Evolutionary conservation across 1,139 yeast species (phyloP).

Genomic region (Taphrina communis): DNA sequence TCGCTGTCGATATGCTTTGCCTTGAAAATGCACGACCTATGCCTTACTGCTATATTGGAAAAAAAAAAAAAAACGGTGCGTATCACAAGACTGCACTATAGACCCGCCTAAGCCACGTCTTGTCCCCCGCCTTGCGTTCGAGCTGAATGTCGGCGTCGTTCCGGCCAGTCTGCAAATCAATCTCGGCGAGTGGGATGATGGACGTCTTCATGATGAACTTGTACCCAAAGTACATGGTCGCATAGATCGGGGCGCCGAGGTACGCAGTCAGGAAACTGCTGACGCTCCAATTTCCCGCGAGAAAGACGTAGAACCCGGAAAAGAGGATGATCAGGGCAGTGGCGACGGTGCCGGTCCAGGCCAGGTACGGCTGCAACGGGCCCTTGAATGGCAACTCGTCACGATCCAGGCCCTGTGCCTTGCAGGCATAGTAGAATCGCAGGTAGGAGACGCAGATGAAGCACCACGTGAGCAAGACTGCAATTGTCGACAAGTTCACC

Average conservation of each 20-base stretch:
- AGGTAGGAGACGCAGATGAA: constrained; percentile 56
- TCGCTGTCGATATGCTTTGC: background rate
- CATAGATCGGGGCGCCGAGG: constrained; percentile 61
- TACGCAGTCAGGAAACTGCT: constrained; percentile 64
- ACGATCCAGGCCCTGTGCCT: constrained; percentile 44
- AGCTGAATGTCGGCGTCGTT: constrained; percentile 28
- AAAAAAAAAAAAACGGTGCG: too few relatives aligned
- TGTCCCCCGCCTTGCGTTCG: background rate
- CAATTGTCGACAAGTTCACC: constrained; percentile 72
- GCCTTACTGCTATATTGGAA: too few relatives aligned
- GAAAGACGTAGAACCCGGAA: constrained; percentile 70
- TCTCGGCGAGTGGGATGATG: constrained; percentile 42
- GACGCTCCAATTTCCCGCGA: constrained; percentile 65
- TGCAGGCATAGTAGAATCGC: constrained; percentile 46
- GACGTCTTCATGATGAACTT: constrained; percentile 53
- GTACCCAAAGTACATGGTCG: constrained; percentile 60
- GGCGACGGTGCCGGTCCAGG: constrained; percentile 55
- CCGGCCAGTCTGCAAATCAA: constrained; percentile 43
- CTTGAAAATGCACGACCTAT: too few relatives aligned
- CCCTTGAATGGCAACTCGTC: constrained; percentile 53
- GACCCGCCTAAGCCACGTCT: background rate
- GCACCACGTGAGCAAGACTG: constrained; percentile 61
- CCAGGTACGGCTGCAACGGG: constrained; percentile 64
- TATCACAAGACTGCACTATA: constrained; percentile 3
- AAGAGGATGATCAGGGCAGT: constrained; percentile 67